Conservation (phyloP, 2,329 filamentous ascomycete genomes). For the Karstenula rhodostoma region DNA sequence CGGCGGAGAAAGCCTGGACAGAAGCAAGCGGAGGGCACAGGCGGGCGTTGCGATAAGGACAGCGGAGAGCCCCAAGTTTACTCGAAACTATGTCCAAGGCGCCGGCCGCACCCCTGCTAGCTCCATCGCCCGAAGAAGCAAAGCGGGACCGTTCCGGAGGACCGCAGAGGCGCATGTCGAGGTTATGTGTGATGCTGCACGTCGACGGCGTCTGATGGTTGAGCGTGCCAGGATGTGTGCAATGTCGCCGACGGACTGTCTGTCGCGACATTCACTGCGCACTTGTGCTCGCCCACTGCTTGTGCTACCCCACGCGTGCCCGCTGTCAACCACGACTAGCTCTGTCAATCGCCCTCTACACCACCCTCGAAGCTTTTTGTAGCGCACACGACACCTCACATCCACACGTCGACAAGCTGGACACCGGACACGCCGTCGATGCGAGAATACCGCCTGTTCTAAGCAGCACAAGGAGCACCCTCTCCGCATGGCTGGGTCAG, state of each 20-base stretch:
- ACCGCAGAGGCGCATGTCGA: slow-evolving; percentile 4
- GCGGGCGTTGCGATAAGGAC: slow-evolving; percentile 8
- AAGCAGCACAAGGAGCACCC: neutral
- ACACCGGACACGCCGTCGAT: neutral
- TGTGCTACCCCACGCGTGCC: slow-evolving; percentile 10
- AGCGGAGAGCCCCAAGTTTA: neutral
- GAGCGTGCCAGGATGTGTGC: neutral
- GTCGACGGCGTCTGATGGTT: slow-evolving; percentile 1
- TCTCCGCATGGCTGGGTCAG: slow-evolving; percentile 28
- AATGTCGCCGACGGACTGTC: neutral
- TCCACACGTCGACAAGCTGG: neutral
- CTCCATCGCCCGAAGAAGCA: slow-evolving; percentile 6
- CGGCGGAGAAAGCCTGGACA: slow-evolving; percentile 1
- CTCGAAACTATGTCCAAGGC: slow-evolving; percentile 12
- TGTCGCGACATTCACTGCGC: neutral
- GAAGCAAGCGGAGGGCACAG: slow-evolving; percentile 4
- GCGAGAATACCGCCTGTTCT: neutral
- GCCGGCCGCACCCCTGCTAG: neutral
- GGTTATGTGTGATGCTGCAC: slow-evolving; percentile 3
- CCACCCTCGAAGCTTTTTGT: neutral
- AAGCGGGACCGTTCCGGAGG: slow-evolving; percentile 8
- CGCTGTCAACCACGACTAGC: slow-evolving; percentile 2
- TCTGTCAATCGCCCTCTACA: neutral
- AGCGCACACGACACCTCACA: neutral
- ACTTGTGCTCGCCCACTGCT: neutral